Base-by-base conservation (phyloP, 1,284 basidiomycete species). In the Ustilago trichophora region DNA sequence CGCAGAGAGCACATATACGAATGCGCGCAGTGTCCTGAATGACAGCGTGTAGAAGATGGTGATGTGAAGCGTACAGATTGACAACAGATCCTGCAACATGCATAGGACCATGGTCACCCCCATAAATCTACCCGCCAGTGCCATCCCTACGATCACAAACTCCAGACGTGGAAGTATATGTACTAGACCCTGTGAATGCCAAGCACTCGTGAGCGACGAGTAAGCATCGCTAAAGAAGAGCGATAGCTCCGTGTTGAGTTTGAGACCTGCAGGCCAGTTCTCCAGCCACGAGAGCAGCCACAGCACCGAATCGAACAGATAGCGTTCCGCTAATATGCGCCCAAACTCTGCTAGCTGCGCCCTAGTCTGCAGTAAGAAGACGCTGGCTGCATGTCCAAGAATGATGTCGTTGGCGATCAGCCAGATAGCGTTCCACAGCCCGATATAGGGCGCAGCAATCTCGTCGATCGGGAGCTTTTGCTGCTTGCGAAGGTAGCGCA, bases 231-330 rank as follows among this genome's bases (percentile, higher is more conserved):
- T 88, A 73, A 93, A 91, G 76, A 95, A 91, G 16, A 85, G 84
- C 70, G 92, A 91, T 15, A 98, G 86, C 70, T 97, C 92, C 0
- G 92, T 92, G 79, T 98, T 98, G 56, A 98, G 88, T 83, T 98
- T 98, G 36, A 98, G 83, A 1, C 96, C 95, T 0, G 90, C 92
- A 0, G 95, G 95, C 94, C 96, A 98, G 54, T 90, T 88, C 78
- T 95, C 90, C 4, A 98, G 85, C 94, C 94, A 98, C 2, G 85
- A 72, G 2, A 96, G 84, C 12, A 53, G 51, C 53, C 40, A 55
- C 22, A 60, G 40, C 27, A 66, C 44, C 18, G 33, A 31, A 12
- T 62, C 33, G 15, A 66, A 24, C 29, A 60, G 41, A 15, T 50
- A 64, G 2, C 37, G 48, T 16, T 55, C 41, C 11, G 55, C 35